These are phyloP conservation scores for Trametes sanguinea DNA, from an alignment of 768 basidiomycete species.

Conservation along the genomic window DNA sequence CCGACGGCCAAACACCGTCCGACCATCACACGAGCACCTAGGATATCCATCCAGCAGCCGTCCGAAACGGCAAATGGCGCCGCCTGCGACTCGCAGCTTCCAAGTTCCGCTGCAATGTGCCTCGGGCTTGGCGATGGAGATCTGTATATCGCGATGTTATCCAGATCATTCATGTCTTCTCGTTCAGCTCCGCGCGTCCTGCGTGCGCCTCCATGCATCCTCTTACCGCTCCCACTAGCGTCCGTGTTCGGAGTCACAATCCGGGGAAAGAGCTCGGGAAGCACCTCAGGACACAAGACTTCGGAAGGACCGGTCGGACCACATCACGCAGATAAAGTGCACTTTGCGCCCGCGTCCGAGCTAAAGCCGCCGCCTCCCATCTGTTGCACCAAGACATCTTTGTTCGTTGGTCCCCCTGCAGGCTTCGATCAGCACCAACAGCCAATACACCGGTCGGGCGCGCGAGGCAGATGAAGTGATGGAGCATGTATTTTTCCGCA, in stretches of 20 bases:
- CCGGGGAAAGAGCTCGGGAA: neutral
- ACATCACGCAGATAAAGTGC: neutral
- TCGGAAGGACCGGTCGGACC: neutral
- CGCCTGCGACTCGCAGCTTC: neutral
- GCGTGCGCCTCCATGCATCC: neutral
- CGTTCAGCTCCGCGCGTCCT: neutral
- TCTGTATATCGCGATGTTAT: conserved; percentile 2
- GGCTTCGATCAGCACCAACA: too few species aligned
- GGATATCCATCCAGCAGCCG: neutral
- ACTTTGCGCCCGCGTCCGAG: neutral
- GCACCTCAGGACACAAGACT: neutral
- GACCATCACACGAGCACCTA: neutral
- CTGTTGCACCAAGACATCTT: conserved; percentile 63
- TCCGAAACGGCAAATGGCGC: neutral
- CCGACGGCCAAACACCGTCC: neutral
- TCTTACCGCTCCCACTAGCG: neutral
- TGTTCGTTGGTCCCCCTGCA: conserved; percentile 34
- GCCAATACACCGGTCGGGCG: too few species aligned
- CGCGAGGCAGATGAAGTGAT: too few species aligned
- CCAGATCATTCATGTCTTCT: neutral
- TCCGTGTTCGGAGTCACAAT: too few species aligned
- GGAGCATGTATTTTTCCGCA: too few species aligned
- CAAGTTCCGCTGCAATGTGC: neutral
- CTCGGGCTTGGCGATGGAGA: neutral
- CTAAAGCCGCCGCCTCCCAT: conserved; percentile 46